Evolutionary conservation across 352 stramenopile genomes (phyloP).

Genomic region (Pythium volutum): DNA sequence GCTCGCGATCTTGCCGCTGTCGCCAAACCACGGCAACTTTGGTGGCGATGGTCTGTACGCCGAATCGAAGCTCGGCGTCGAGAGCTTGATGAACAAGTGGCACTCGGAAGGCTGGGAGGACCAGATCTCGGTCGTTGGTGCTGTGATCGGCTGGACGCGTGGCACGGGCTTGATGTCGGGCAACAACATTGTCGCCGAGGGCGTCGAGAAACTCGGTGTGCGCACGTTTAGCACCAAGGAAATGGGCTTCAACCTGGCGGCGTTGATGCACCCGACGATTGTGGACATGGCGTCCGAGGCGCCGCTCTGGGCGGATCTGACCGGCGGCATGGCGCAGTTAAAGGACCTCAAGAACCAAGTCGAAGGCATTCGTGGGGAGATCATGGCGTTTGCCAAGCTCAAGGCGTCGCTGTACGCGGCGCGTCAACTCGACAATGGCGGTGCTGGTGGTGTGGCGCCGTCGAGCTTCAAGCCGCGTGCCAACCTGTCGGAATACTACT

Average conservation of each 20-base stretch:
- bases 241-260: constrained; percentile 89
- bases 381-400: constrained; percentile 57
- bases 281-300: constrained; percentile 67
- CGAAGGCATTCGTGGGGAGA: constrained; percentile 46
- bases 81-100: constrained; percentile 88
- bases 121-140: constrained; percentile 80
- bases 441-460: constrained; percentile 1
- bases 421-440: constrained; percentile 28
- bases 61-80: constrained; percentile 85
- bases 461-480: constrained; percentile 41
- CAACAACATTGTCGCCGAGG: constrained; percentile 85
- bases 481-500: constrained; percentile 78
- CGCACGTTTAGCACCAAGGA: constrained; percentile 85
- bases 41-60: constrained; percentile 85
- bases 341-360: constrained; percentile 70
- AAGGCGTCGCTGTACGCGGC: constrained; percentile 33
- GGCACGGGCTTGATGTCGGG: constrained; percentile 84
- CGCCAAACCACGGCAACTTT: constrained; percentile 86
- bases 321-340: constrained; percentile 73
- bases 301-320: constrained; percentile 78
- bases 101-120: constrained; percentile 82
- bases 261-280: constrained; percentile 76
- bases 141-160: constrained; percentile 87
- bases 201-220: constrained; percentile 76
- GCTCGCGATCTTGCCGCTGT: constrained; percentile 76